Evolutionary conservation across 495 filamentous ascomycete genomes (phyloP).

Genomic region (Aeminium ludgeri): DNA sequence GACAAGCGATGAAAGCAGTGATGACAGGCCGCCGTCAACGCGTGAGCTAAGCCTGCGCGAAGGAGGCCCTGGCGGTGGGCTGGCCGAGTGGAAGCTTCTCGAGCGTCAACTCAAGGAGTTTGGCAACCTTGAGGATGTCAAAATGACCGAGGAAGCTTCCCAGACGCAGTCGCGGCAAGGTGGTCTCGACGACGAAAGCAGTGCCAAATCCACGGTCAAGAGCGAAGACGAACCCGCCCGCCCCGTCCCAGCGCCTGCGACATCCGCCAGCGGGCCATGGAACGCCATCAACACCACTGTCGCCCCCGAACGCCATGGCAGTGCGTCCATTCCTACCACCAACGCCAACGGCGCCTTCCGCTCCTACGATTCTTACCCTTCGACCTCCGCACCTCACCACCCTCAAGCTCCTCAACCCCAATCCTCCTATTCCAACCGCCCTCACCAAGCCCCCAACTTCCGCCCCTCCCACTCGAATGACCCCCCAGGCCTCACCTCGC

Average conservation of each 20-base stretch:
- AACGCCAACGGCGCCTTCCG: constrained; percentile 9
- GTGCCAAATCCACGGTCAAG: constrained; percentile 15
- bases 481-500: constrained; percentile 11
- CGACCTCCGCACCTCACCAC: not conserved
- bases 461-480: constrained; percentile 5
- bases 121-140: constrained; percentile 30
- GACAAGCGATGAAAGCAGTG: constrained; percentile 7
- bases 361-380: constrained; percentile 10
- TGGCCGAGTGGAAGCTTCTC: constrained; percentile 54
- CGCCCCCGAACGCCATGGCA: constrained; percentile 5
- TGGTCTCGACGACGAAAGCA: constrained; percentile 13
- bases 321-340: constrained; percentile 3
- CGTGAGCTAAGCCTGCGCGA: constrained; percentile 32
- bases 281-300: constrained; percentile 20
- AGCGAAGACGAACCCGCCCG: constrained; percentile 13
- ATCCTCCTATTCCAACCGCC: not conserved
- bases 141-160: constrained; percentile 17
- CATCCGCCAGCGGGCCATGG: constrained; percentile 15
- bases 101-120: constrained; percentile 43
- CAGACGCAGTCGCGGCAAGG: constrained; percentile 1
- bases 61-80: constrained; percentile 41
- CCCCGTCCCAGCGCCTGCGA: constrained; percentile 11
- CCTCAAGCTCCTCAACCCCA: not conserved
- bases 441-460: constrained; percentile 8
- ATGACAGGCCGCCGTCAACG: constrained; percentile 19